These are phyloP conservation scores for Allium fistulosum DNA, from an alignment of 106 monocot species.

Conservation along the genomic window DNA sequence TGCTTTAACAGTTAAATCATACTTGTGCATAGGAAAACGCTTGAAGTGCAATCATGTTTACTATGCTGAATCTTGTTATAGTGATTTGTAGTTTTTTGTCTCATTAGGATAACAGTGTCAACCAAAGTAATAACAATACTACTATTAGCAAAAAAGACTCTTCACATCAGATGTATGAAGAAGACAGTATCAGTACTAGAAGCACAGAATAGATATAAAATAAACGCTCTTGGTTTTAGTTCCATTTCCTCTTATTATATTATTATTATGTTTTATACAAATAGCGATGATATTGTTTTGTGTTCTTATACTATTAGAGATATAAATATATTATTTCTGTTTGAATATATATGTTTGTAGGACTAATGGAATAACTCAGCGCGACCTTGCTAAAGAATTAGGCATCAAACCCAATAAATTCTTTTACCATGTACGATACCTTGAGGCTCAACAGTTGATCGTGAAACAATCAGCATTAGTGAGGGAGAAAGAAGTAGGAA, in stretches of 20 bases:
- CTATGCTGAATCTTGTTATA: not conserved
- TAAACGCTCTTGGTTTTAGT: too few relatives aligned
- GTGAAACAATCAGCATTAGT: conserved; percentile 50
- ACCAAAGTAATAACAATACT: not conserved
- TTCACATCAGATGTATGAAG: too few relatives aligned
- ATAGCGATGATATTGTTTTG: not conserved
- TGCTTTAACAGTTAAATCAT: not conserved
- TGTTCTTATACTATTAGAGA: not conserved
- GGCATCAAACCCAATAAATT: conserved; percentile 53
- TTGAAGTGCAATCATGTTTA: not conserved
- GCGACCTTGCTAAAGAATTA: conserved; percentile 53
- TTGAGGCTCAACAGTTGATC: conserved; percentile 44
- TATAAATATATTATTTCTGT: not conserved
- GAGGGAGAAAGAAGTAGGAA: conserved; percentile 34
- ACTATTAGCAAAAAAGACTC: too few relatives aligned
- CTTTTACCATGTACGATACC: conserved; percentile 47
- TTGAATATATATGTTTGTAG: conserved; percentile 17
- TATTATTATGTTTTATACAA: not conserved
- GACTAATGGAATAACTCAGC: conserved; percentile 49
- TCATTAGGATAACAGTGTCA: not conserved
- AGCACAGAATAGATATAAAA: too few relatives aligned
- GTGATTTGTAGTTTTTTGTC: not conserved
- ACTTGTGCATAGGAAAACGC: not conserved
- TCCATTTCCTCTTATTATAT: not conserved
- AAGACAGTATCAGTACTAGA: too few relatives aligned